Conservation (phyloP, 2,329 filamentous ascomycete genomes). For the Colletotrichum tropicicola region DNA sequence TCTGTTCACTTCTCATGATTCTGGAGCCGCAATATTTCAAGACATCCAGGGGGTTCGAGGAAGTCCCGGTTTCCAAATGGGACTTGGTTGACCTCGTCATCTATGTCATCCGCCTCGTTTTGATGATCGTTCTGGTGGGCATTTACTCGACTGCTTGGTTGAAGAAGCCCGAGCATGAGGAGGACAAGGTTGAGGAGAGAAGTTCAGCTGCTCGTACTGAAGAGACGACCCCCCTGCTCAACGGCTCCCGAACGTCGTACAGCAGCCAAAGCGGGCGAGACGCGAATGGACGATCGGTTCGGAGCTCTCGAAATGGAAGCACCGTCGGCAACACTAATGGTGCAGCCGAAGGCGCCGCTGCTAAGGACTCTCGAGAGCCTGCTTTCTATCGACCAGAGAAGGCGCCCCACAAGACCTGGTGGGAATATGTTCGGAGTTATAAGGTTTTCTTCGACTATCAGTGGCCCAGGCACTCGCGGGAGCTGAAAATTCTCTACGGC, state of each 20-base stretch:
- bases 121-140: slow-evolving; percentile 69
- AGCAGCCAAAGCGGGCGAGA: slow-evolving; percentile 42
- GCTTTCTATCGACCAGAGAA: slow-evolving; percentile 92
- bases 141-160: slow-evolving; percentile 52
- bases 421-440: slow-evolving; percentile 93
- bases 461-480: slow-evolving; percentile 84
- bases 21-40: slow-evolving; percentile 36
- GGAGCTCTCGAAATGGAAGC: slow-evolving; percentile 32
- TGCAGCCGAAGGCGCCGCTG: slow-evolving; percentile 51
- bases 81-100: slow-evolving; percentile 73
- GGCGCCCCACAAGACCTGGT: slow-evolving; percentile 89
- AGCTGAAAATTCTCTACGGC: slow-evolving; percentile 81
- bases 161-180: slow-evolving; percentile 49
- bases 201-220: slow-evolving; percentile 42
- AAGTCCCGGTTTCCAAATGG: slow-evolving; percentile 49
- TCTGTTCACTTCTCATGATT: slow-evolving; percentile 74
- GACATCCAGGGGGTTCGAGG: not conserved
- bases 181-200: slow-evolving; percentile 49
- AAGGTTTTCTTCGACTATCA: slow-evolving; percentile 95
- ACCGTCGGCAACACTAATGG: slow-evolving; percentile 42
- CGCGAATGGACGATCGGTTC: slow-evolving; percentile 23
- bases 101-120: slow-evolving; percentile 72
- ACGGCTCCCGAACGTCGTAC: slow-evolving; percentile 46
- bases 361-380: slow-evolving; percentile 67
- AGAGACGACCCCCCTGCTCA: slow-evolving; percentile 73